Base-by-base conservation (phyloP, 2,329 filamentous ascomycete species). In the Diaporthe caulivora region DNA sequence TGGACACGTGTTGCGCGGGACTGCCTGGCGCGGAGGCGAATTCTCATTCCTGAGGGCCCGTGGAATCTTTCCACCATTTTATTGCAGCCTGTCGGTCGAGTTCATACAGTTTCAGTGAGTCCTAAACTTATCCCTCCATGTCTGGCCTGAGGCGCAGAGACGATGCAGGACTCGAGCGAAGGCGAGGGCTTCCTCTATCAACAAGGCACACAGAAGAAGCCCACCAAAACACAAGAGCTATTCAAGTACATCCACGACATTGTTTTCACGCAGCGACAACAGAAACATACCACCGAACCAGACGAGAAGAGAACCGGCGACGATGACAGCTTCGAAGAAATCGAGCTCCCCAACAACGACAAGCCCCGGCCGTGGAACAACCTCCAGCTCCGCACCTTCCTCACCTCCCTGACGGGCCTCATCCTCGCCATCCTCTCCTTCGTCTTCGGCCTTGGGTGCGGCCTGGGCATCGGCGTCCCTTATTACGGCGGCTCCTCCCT, bases 391-490 rank as follows among this genome's bases (percentile, higher is more conserved):
- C 37, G 69, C 24, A 70, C 67, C 13, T 68, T 64, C 67, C 37
- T 75, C 47, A 69, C 71, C 42, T 71, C 74, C 24, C 26, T 73
- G 26, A 70, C 58, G 15, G 60, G 42, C 9, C 49, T 73, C 17
- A 49, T 73, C 54, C 58, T 75, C 15, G 17, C 40, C 18, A 34
- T 71, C 40, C 53, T 71, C 54, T 70, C 54, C 60, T 75, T 75
- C 47, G 53, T 65, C 54, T 58, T 75, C 44, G 74, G 74, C 47
- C 44, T 75, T 10, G 74, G 74, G 34, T 71, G 74, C 47, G 71
- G 74, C 1, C 71, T 75, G 11, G 72, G 72, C 2, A 71, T 74
- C 34, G 74, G 74, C 47, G 24, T 75, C 13, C 74, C 74, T 11
- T 75, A 75, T 60, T 71, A 75, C 40, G 54, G 68, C 60, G 42